Evolutionary conservation across 495 filamentous ascomycete genomes (phyloP), one percentile per base, ranked within the genome.

Genomic region (Physcia stellaris): DNA sequence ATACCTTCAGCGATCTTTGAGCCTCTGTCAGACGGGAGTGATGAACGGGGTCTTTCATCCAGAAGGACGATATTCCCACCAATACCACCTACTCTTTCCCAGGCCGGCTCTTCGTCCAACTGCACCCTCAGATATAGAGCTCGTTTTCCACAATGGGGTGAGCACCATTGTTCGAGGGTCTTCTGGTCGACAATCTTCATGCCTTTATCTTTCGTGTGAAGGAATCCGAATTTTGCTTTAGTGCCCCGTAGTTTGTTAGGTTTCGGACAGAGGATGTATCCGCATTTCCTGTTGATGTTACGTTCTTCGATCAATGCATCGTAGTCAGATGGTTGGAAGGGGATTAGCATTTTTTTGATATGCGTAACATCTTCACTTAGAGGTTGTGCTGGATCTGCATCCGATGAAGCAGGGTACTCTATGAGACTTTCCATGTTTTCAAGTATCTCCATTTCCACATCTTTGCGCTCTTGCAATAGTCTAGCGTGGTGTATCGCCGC

Each of bases 91-190:
- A 63, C 66, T 32, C 85, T 67, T 50, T 79, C 69, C 82, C 83
- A 90, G 6, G 79, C 79, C 0, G 83, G 82, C 42, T 75, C 72
- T 44, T 83, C 77, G 24, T 62, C 75, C 19, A 98, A 68, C 60
- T 98, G 90, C 27, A 88, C 80, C 47, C 83, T 79, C 42, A 98
- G 63, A 57, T 82, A 92, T 46, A 93, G 61, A 13, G 82, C 86
- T 26, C 79, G 67, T 46, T 75, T 68, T 1, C 78, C 80, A 65
- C 90, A 98, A 13, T 63, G 63, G 31, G 80, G 70, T 1, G 76
- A 81, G 54, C 90, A 98, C 84, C 92, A 98, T 51, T 79, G 78
- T 58, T 92, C 85, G 7, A 88, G 48, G 48, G 79, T 70, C 37
- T 74, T 71, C 6, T 63, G 68, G n/a, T 70, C 65, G 9, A 80